Base-by-base conservation (phyloP, 2,329 filamentous ascomycete species). In the Pyrenochaeta sp. region DNA sequence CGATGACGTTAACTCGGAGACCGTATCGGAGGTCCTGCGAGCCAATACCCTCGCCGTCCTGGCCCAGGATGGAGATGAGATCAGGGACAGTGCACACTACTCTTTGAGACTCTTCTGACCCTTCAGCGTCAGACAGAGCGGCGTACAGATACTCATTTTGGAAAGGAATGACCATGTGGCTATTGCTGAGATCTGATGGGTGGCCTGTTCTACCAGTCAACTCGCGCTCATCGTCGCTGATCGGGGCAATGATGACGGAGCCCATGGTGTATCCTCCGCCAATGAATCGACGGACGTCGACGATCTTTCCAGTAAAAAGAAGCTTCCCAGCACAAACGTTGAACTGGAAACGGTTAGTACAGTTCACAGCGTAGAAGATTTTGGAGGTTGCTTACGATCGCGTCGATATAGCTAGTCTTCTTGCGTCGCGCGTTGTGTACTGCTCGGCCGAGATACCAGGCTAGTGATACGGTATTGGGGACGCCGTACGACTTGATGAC, bases 101-200 rank as follows among this genome's bases (percentile, higher is more conserved):
- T 20, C 31, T 30, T 17, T 45, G 41, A 5, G 43, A 45, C 4
- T 14, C 29, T 21, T 45, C 20, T 4, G 43, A 45, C 7, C 48
- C 40, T 14, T 15, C 20, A n/a, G 40, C 7, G n/a, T 46, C 29
- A 14, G 20, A 31, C 18, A 45, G 30, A 17, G 40, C 41, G 7
- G 49, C 53, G 14, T 43, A 56, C 4, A 56, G 41, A 33, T 52
- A 46, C 30, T 52, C 53, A 35, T 56, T 56, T 35, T 56, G 41
- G 30, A 56, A 52, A 3, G 49, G 47, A 20, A 56, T 35, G 29
- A 43, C 18, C 37, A 55, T 50, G 7, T 41, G 32, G 15, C 27
- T 41, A n/a, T 45, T 21, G 45, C 10, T 45, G 18, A 6, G 33
- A 36, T 18, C 18, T 40, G 3, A 4, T 41, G 10, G 20, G n/a